Conservation (phyloP, 108 stramenopile genomes). For the Cyclotella sp. region DNA sequence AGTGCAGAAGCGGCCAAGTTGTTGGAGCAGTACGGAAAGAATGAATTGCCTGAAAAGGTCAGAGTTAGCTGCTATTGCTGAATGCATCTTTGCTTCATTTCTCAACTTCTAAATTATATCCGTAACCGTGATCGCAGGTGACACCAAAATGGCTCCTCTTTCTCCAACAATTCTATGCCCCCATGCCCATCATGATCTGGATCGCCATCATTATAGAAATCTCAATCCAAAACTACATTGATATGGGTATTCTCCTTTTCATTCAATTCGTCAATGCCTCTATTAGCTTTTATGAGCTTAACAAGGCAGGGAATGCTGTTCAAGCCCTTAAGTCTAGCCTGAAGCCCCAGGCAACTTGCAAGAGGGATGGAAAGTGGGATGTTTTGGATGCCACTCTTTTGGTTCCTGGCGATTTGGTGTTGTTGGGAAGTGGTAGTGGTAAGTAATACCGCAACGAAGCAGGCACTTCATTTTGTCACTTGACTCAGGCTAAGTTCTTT, state of each 20-base stretch:
- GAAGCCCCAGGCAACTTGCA: slow-evolving; percentile 67
- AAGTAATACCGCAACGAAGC: background rate
- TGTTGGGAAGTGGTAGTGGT: slow-evolving; percentile 49
- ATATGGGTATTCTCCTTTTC: slow-evolving; percentile 58
- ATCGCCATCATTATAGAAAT: slow-evolving; percentile 66
- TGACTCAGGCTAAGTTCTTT: background rate
- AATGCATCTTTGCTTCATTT: too few relatives aligned
- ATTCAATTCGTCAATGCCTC: slow-evolving; percentile 66
- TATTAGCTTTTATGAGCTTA: slow-evolving; percentile 66
- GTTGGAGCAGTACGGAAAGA: slow-evolving; percentile 55
- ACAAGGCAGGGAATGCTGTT: slow-evolving; percentile 80
- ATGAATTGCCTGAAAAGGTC: slow-evolving; percentile 67
- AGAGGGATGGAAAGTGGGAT: slow-evolving; percentile 63
- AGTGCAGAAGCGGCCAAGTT: slow-evolving; percentile 39
- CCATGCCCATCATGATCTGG: slow-evolving; percentile 89
- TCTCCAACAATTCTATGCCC: slow-evolving; percentile 64
- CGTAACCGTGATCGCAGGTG: background rate
- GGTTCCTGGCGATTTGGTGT: slow-evolving; percentile 66
- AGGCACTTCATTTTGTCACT: background rate
- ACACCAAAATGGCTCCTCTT: slow-evolving; percentile 59
- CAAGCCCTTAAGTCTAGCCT: slow-evolving; percentile 75
- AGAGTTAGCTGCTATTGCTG: too few relatives aligned
- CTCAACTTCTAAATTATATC: background rate
- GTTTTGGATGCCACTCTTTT: slow-evolving; percentile 53
- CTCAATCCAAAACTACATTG: slow-evolving; percentile 50